Base-by-base conservation (phyloP, 768 basidiomycete species). In the Tricholomella constricta region DNA sequence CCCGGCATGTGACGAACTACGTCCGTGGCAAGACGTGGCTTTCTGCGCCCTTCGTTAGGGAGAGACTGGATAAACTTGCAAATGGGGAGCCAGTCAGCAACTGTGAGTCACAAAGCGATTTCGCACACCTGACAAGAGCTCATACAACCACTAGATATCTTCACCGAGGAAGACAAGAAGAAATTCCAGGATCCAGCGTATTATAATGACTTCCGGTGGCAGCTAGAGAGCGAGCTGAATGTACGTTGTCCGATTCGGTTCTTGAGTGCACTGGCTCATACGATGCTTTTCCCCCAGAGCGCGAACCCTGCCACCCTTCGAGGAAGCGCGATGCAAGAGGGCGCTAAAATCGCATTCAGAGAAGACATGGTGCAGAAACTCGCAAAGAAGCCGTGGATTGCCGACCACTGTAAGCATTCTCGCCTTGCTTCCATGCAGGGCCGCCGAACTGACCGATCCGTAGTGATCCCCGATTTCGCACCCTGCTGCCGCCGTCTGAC, bases 401-500 rank as follows among this genome's bases (percentile, higher is more conserved):
- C 80, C 8, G 79, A 85, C 36, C 69, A 81, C 42, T 54, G 83
- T 83, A 75, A 46, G 45, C 23, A 15, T 44, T 45, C 19, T n/a
- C 15, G 8, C 12, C 26, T 20, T 40, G 20, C 29, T 38, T 41
- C 12, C 34, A 4, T 8, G 15, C 9, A 12, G n/a, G 3, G 3
- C 5, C 2, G n/a, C 20, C 6, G 22, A 26, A n/a, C 19, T 37
- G 34, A 34, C 54, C 32, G 22, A 12, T 22, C 26, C 53, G 22
- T 41, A 84, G 82, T 85, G n/a, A 72, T 85, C 22, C 84, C 85
- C 11, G 69, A 79, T 41, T 87, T 85, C 57, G 69, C 78, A 5
- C 78, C 84, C 14, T 76, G 71, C 4, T 88, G 85, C 66, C 74
- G 84, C 23, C 74, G 86, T n/a, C 65, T 86, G 43, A 88, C 86